Conservation (phyloP, 805 yeast species). For the Komagataella populi region DNA sequence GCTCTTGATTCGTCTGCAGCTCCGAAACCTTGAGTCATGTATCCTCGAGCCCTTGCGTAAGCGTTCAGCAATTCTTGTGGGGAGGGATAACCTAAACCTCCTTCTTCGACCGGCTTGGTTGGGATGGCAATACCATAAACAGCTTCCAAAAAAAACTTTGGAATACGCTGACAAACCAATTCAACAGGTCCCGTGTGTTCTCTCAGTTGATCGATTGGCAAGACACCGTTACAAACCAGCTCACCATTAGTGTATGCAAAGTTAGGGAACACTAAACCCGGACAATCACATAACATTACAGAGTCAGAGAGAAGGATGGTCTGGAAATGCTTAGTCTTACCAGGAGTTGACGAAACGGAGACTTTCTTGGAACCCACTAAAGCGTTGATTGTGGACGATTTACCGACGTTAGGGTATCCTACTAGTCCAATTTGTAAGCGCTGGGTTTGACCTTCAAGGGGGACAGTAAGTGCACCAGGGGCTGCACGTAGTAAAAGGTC, state of each 20-base stretch:
- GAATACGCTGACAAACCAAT: constrained; percentile 76
- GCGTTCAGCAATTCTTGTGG: constrained; percentile 82
- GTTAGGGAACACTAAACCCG: constrained; percentile 97
- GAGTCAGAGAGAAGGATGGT: constrained; percentile 76
- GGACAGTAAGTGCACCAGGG: constrained; percentile 48
- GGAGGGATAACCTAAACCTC: constrained; percentile 82
- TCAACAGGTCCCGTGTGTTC: constrained; percentile 85
- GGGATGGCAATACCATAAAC: constrained; percentile 86
- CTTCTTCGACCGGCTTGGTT: constrained; percentile 64
- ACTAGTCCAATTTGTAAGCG: constrained; percentile 85
- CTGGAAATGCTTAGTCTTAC: constrained; percentile 98
- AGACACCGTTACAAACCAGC: constrained; percentile 94
- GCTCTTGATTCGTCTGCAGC: constrained; percentile 95
- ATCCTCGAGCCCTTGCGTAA: constrained; percentile 94
- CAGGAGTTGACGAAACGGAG: constrained; percentile 97
- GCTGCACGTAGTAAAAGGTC: constrained; percentile 62
- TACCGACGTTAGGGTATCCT: constrained; percentile 84
- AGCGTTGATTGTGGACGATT: constrained; percentile 87
- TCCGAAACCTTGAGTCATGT: constrained; percentile 94
- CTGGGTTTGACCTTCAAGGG: constrained; percentile 41
- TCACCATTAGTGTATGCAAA: constrained; percentile 96
- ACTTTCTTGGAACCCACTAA: constrained; percentile 93
- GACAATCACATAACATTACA: constrained; percentile 92
- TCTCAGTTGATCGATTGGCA: constrained; percentile 93
- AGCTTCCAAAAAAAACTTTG: constrained; percentile 81